These are phyloP conservation scores for Alternaria solani DNA, from an alignment of 2,329 filamentous ascomycete genomes.

Conservation along the genomic window DNA sequence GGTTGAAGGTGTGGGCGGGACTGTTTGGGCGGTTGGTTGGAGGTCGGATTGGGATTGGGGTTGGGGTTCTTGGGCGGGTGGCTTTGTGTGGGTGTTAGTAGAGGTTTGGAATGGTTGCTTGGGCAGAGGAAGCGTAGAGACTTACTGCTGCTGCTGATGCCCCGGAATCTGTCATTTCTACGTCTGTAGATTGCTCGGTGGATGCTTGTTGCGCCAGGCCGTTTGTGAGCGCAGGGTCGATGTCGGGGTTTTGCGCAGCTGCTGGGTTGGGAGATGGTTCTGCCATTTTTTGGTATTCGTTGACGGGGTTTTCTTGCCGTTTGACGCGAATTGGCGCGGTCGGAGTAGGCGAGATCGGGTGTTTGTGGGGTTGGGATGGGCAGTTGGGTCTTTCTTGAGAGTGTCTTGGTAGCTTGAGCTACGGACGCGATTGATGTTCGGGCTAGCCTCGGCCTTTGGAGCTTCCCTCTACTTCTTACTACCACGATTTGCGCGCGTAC, in stretches of 20 bases:
- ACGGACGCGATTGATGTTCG: conserved; percentile 29
- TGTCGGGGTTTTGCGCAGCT: conserved; percentile 25
- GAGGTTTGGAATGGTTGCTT: not conserved
- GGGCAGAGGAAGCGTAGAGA: not conserved
- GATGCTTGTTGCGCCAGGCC: conserved; percentile 18
- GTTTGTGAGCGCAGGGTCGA: conserved; percentile 30
- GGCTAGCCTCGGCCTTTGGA: conserved; percentile 16
- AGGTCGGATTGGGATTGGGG: not conserved
- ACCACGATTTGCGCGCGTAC: too few species aligned
- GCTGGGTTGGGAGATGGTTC: conserved; percentile 10
- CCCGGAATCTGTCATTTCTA: conserved; percentile 42
- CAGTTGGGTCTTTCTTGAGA: conserved; percentile 5
- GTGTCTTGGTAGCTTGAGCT: conserved; percentile 17
- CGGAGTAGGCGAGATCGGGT: not conserved
- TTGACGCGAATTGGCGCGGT: conserved; percentile 5
- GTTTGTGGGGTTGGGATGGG: not conserved
- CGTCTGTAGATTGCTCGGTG: conserved; percentile 26
- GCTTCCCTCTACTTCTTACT: not conserved
- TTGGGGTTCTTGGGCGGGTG: not conserved
- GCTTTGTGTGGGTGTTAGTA: not conserved
- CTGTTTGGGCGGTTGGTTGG: conserved; percentile 21
- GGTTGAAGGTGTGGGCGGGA: conserved; percentile 17
- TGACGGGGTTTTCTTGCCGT: conserved; percentile 5
- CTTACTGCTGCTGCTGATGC: conserved; percentile 18
- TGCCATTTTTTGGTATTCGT: not conserved